Evolutionary conservation across 2,329 filamentous ascomycete species (phyloP), one percentile per base, ranked within the genome.

Genomic region (Aphanoascus verrucosus): DNA sequence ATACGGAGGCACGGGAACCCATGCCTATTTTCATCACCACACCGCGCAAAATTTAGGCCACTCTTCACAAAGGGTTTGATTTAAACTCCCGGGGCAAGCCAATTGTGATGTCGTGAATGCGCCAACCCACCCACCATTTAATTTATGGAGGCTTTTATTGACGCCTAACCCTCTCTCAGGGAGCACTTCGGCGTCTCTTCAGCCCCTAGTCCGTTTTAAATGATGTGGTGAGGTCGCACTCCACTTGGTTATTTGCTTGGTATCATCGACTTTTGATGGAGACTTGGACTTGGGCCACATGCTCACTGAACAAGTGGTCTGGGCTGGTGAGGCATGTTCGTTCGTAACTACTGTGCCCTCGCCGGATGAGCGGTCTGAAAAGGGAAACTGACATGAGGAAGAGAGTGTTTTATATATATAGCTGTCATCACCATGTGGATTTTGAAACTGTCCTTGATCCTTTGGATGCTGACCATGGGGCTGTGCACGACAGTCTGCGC

Each of bases 181-280:
- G 46, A 17, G 9, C 38, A 31, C 5, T 3, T 37, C 15, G 9
- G 8, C 8, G 32, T 11, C 31, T 38, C 31, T 38, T 17, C 14
- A 12, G 12, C 45, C 45, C 45, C 17, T 23, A 34, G 9, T 23
- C 34, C n/a, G n/a, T 35, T 17, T 47, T 48, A 49, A 49, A 49
- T 49, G 35, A 49, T 49, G 19, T 31, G 17, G 9, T 23, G 45
- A 28, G 34, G 12, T 14, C 45, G 15, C 14, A 34, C 34, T 40
- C 35, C 46, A 49, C 46, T 37, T 14, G 15, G 5, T 9, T 37
- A 47, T 49, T 49, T 31, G 45, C 45, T 48, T 20, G 44, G 31
- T 35, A 35, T 35, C 44, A 47, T 20, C 15, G 12, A n/a, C 40
- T 12, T 49, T 49, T 49, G 46, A 20, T 20, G 34, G 15, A 40